phyloP scores from a whole-genome alignment of 2,329 filamentous ascomycete genomes.

The Exophiala oligosperma region DNA sequence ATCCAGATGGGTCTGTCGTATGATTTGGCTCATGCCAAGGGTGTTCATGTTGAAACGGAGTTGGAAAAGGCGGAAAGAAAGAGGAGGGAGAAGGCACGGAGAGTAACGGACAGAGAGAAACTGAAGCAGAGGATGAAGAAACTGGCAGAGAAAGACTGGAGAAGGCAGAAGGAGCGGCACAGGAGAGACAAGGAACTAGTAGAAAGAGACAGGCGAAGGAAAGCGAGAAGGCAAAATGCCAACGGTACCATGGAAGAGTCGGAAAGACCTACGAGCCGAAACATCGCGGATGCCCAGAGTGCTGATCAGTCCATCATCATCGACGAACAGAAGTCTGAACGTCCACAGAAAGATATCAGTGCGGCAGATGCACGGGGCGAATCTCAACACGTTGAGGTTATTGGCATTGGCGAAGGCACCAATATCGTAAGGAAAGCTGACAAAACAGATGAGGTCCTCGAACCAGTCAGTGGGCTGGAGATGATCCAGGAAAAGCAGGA shows the following conservation, averaged over 20 bases:
- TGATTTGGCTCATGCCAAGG: constrained; percentile 49
- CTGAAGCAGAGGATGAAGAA: constrained; percentile 40
- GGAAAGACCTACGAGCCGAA: background rate
- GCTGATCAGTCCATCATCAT: background rate
- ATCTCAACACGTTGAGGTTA: background rate
- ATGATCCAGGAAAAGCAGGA: background rate
- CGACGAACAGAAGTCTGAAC: background rate
- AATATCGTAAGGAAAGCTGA: background rate
- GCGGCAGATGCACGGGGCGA: background rate
- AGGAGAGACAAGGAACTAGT: constrained; percentile 40
- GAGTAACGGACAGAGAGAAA: constrained; percentile 37
- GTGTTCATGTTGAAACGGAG: constrained; percentile 36
- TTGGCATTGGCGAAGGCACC: background rate
- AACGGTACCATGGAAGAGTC: background rate
- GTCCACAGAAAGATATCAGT: no score
- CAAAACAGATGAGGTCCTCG: background rate
- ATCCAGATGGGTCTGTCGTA: constrained; percentile 49
- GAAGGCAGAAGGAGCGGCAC: constrained; percentile 40
- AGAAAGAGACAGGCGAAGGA: constrained; percentile 34
- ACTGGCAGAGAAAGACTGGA: constrained; percentile 43
- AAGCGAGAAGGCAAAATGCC: constrained; percentile 25
- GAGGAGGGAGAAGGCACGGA: constrained; percentile 31
- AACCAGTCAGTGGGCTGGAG: background rate
- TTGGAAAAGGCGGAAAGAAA: constrained; percentile 29
- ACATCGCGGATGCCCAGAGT: background rate